Percentiles rank a stretch among this genome's conserved stretches.
Evolutionary conservation across 768 basidiomycete genomes (phyloP).

Genomic region (Russula sp.): DNA sequence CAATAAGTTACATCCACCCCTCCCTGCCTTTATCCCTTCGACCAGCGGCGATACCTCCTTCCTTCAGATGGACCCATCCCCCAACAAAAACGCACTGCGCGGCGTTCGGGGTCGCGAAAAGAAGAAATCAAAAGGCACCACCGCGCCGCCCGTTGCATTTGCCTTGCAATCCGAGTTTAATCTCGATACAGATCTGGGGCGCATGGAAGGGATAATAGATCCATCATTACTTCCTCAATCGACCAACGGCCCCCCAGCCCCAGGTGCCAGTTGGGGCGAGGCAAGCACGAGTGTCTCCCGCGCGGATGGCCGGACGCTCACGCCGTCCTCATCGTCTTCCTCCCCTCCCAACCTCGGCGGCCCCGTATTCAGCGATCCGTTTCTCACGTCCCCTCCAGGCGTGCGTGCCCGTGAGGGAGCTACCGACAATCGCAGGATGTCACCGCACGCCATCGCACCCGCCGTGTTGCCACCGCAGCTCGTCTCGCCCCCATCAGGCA

Average conservation of each 20-base stretch:
- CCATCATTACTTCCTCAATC: constrained; percentile 26
- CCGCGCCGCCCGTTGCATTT: constrained; percentile 31
- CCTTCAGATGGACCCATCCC: constrained; percentile 26
- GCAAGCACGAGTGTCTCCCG: constrained; percentile 29
- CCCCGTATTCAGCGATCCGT: constrained; percentile 23
- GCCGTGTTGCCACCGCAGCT: constrained; percentile 18
- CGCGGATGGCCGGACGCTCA: constrained; percentile 6
- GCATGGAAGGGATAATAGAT: constrained; percentile 82
- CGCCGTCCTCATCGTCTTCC: constrained; percentile 17
- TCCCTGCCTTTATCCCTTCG: constrained; percentile 22
- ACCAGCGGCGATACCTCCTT: constrained; percentile 22
- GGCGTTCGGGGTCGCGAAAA: constrained; percentile 30
- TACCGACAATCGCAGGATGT: constrained; percentile 14
- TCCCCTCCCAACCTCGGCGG: constrained; percentile 7
- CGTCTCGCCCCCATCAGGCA: constrained; percentile 19
- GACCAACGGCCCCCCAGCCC: constrained; percentile 36
- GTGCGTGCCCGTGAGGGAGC: constrained; percentile 16
- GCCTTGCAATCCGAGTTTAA: constrained; percentile 36
- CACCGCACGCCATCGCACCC: constrained; percentile 10
- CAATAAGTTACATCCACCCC: constrained; percentile 12
- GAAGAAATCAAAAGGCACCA: constrained; percentile 30
- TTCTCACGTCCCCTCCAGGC: constrained; percentile 15
- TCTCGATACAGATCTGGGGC: constrained; percentile 63
- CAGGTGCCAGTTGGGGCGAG: constrained; percentile 37
- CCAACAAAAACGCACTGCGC: constrained; percentile 19